These are phyloP conservation scores for Alloteropsis angusta DNA, from an alignment of 202 grass and related monocot species.

Conservation along the genomic window DNA sequence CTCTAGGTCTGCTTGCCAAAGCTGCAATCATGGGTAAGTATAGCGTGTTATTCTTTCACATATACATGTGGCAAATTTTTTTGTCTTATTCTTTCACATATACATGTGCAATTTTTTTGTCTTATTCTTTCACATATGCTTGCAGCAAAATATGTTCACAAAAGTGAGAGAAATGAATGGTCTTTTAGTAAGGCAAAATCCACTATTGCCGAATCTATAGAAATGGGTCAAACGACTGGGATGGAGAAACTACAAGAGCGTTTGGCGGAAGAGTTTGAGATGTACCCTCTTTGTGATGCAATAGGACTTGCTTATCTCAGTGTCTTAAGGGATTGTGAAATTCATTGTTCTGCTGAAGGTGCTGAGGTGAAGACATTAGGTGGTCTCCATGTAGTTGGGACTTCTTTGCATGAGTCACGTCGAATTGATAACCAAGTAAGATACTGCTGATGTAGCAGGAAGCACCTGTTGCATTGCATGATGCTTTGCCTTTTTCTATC, in stretches of 20 bases:
- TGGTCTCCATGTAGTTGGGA: constrained; percentile 96
- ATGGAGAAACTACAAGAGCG: constrained; percentile 63
- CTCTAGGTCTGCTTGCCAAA: constrained; percentile 76
- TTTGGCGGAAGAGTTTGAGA: constrained; percentile 47
- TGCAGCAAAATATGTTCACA: constrained; percentile 85
- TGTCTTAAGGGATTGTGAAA: constrained; percentile 74
- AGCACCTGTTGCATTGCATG: background rate
- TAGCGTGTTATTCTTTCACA: background rate
- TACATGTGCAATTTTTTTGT: too few species aligned
- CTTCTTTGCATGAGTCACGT: constrained; percentile 91
- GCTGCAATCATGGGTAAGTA: constrained; percentile 67
- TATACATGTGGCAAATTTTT: constrained; percentile 12
- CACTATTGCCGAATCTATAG: constrained; percentile 65
- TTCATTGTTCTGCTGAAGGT: constrained; percentile 79
- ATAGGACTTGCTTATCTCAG: constrained; percentile 69
- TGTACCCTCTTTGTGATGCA: constrained; percentile 62
- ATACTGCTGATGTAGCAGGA: constrained; percentile 12
- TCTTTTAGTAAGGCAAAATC: constrained; percentile 57
- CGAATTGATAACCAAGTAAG: constrained; percentile 98
- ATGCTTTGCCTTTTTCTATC: constrained; percentile 9
- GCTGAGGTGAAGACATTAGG: constrained; percentile 82
- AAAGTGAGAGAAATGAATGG: constrained; percentile 64
- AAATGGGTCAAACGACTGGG: constrained; percentile 59
- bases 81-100: constrained; percentile 24
- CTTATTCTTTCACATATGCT: constrained; percentile 29